Percentiles rank a stretch among this genome's conserved stretches.
Evolutionary conservation across 2,329 filamentous ascomycete species (phyloP).

Genomic region (Cladosporium oxysporum): DNA sequence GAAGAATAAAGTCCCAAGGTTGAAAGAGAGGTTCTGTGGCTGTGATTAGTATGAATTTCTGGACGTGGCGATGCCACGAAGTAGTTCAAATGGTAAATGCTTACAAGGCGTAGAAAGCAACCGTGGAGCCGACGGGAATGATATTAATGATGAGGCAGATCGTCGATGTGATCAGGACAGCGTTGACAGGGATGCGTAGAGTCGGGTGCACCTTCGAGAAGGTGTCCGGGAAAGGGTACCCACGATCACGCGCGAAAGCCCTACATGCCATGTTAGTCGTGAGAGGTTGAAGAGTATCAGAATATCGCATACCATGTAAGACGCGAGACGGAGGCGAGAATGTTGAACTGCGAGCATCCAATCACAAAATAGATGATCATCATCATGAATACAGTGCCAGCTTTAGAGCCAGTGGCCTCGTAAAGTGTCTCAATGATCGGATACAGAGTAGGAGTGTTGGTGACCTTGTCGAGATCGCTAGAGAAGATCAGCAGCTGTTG

Average conservation of each 20-base stretch:
- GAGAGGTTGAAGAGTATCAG: constrained; percentile 12
- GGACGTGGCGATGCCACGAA: no score
- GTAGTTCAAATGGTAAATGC: constrained; percentile 20
- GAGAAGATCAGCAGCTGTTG: neutral
- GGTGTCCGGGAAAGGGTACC: neutral
- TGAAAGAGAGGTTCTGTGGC: neutral
- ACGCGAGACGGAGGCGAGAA: neutral
- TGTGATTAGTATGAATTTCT: neutral
- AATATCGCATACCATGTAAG: neutral
- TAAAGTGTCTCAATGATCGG: constrained; percentile 46
- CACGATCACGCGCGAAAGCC: constrained; percentile 6
- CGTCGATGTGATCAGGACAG: constrained; percentile 38
- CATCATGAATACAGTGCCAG: constrained; percentile 1
- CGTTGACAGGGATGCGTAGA: constrained; percentile 40
- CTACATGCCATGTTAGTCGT: neutral
- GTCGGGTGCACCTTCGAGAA: constrained; percentile 32
- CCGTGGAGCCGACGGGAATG: constrained; percentile 43
- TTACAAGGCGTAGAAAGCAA: constrained; percentile 4
- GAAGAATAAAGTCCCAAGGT: neutral
- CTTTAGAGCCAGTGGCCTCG: neutral
- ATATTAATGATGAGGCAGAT: constrained; percentile 40
- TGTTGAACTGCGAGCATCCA: neutral
- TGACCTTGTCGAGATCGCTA: constrained; percentile 35
- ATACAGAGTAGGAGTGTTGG: constrained; percentile 34
- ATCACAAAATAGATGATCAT: neutral